A percentile compares a stretch with the other conserved stretches of the same genome.
Conservation (phyloP, 768 basidiomycete genomes). For the Tricholoma bakamatsutake region DNA sequence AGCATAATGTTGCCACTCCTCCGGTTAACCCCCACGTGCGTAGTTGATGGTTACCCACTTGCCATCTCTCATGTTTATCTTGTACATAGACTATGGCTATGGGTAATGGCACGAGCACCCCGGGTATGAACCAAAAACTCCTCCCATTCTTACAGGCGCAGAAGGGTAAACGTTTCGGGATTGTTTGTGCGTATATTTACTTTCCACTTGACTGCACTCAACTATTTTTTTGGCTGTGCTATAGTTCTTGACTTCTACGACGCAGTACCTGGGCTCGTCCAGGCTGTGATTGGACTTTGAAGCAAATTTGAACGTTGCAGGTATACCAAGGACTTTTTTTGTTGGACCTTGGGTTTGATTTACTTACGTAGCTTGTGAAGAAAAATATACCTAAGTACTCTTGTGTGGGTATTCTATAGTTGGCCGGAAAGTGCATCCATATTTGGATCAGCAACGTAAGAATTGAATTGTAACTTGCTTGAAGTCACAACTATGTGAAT, state of each 20-base stretch:
- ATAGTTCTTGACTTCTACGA: slow-evolving; percentile 47
- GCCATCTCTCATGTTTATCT: neutral
- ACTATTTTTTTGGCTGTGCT: neutral
- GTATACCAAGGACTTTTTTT: neutral
- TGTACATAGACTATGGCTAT: slow-evolving; percentile 34
- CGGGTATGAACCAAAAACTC: slow-evolving; percentile 39
- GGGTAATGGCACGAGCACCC: slow-evolving; percentile 29
- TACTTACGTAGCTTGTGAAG: too few relatives aligned
- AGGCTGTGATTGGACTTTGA: slow-evolving; percentile 36
- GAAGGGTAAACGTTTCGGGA: slow-evolving; percentile 40
- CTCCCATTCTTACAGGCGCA: slow-evolving; percentile 36
- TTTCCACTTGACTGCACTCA: neutral
- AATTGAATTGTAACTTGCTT: too few relatives aligned
- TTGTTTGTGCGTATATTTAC: slow-evolving; percentile 33
- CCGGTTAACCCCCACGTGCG: slow-evolving; percentile 32
- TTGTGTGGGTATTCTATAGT: too few relatives aligned
- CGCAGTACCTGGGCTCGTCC: slow-evolving; percentile 38
- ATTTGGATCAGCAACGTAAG: too few relatives aligned
- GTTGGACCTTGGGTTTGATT: too few relatives aligned
- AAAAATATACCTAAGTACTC: too few relatives aligned
- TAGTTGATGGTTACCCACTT: neutral
- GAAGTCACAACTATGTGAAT: too few relatives aligned
- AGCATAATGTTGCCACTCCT: slow-evolving; percentile 28
- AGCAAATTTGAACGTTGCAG: neutral
- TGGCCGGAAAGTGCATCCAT: too few relatives aligned